These are phyloP conservation scores for Mortierella sp. DNA, from an alignment of 371 early-diverging fungal species.

Conservation along the genomic window DNA sequence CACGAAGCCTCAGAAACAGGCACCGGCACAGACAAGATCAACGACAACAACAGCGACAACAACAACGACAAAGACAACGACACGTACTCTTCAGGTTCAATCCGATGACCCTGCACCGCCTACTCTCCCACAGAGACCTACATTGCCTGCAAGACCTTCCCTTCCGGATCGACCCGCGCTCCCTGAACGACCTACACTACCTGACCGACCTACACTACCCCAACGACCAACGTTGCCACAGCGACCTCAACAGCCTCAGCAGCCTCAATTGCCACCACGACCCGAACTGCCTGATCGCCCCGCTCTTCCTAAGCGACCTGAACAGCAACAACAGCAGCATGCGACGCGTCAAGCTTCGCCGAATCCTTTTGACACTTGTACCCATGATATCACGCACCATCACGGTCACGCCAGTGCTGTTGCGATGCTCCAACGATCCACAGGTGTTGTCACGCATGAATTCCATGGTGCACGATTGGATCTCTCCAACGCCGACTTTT, in stretches of 20 bases:
- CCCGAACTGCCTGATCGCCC: conserved; percentile 33
- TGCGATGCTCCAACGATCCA: neutral
- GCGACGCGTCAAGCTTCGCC: conserved; percentile 10
- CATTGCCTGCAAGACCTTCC: conserved; percentile 14
- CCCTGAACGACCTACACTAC: conserved; percentile 8
- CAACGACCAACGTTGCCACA: conserved; percentile 6
- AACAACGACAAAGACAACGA: neutral
- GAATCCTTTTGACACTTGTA: too few relatives aligned
- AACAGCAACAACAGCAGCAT: conserved; percentile 10
- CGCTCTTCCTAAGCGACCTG: conserved; percentile 22
- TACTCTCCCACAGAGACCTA: conserved; percentile 17
- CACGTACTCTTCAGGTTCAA: neutral
- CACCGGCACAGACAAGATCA: neutral
- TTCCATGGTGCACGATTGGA: conserved; percentile 36
- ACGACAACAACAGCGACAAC: neutral
- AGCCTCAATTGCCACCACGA: conserved; percentile 13
- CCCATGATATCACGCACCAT: too few relatives aligned
- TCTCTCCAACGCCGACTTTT: conserved; percentile 28
- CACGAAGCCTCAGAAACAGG: conserved; percentile 4
- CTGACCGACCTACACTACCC: conserved; percentile 7
- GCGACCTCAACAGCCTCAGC: conserved; percentile 8
- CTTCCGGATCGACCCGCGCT: neutral
- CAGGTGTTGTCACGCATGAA: conserved; percentile 15
- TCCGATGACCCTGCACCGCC: conserved; percentile 8
- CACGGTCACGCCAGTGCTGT: conserved; percentile 19